Conservation (phyloP, 2,329 filamentous ascomycete species). For the Drechslerella coelobrocha region DNA sequence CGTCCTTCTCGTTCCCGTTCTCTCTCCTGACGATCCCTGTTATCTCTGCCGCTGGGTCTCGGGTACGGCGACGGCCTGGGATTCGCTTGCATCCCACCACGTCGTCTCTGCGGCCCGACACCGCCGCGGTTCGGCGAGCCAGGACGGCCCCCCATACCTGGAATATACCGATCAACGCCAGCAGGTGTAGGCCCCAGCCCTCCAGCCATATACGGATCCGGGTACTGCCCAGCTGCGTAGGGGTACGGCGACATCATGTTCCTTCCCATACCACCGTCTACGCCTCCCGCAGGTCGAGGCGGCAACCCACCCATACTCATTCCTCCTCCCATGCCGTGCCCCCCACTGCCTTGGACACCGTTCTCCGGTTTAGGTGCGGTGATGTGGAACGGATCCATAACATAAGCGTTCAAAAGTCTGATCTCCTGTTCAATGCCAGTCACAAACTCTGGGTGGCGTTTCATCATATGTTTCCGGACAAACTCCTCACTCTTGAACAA, state of each 20-base stretch:
- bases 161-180: constrained; percentile 53
- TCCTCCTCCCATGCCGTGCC: constrained; percentile 55
- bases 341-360: constrained; percentile 67
- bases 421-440: constrained; percentile 82
- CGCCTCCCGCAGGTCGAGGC: constrained; percentile 26
- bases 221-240: constrained; percentile 50
- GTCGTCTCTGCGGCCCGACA: constrained; percentile 46
- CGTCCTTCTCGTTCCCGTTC: constrained; percentile 62
- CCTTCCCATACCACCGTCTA: constrained; percentile 41
- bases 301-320: constrained; percentile 53
- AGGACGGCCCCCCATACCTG: constrained; percentile 49
- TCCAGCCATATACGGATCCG: constrained; percentile 51
- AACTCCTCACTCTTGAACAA: constrained; percentile 97
- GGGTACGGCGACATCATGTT: constrained; percentile 46
- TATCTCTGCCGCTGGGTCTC: constrained; percentile 39
- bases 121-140: constrained; percentile 42
- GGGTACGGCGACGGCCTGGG: constrained; percentile 45
- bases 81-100: constrained; percentile 44
- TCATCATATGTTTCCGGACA: constrained; percentile 97
- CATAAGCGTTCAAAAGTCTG: constrained; percentile 89
- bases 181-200: constrained; percentile 53
- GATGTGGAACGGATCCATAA: constrained; percentile 91
- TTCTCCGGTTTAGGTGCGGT: constrained; percentile 77
- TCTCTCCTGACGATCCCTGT: constrained; percentile 45
- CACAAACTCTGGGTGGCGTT: constrained; percentile 88